Conservation (phyloP, 805 yeast genomes). For the Saturnispora ahearnii region DNA sequence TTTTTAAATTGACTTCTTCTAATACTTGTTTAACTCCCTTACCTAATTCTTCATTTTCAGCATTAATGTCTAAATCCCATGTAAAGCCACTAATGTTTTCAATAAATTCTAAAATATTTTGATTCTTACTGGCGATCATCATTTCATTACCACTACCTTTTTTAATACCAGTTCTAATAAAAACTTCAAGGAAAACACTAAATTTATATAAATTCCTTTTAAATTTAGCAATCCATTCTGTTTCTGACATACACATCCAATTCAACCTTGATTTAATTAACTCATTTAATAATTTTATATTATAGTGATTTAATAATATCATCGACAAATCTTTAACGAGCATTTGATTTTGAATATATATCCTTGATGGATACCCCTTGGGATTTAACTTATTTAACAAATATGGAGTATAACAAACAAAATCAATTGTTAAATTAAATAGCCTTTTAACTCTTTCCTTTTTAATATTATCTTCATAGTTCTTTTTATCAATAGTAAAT, state of each 20-base stretch:
- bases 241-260: slow-evolving; percentile 5
- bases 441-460: background rate
- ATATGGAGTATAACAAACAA: slow-evolving; percentile 8
- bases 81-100: slow-evolving; percentile 9
- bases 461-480: background rate
- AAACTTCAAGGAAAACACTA: slow-evolving; percentile 12
- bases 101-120: slow-evolving; percentile 3
- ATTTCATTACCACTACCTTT: background rate
- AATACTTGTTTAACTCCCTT: slow-evolving; percentile 7
- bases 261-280: slow-evolving; percentile 1
- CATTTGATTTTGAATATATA: slow-evolving; percentile 9
- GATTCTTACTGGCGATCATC: background rate
- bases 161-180: slow-evolving; percentile 7
- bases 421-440: slow-evolving; percentile 10
- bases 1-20: slow-evolving; percentile 3
- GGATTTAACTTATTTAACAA: slow-evolving; percentile 9
- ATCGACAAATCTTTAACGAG: slow-evolving; percentile 7
- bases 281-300: background rate
- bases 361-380: slow-evolving; percentile 9
- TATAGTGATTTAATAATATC: slow-evolving; percentile 4
- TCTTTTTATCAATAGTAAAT: background rate
- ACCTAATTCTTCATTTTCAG: slow-evolving; percentile 4
- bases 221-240: slow-evolving; percentile 11
- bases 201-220: slow-evolving; percentile 8
- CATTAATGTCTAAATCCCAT: slow-evolving; percentile 5